Conservation (phyloP, 352 stramenopile genomes). For the Albugo laibachii region DNA sequence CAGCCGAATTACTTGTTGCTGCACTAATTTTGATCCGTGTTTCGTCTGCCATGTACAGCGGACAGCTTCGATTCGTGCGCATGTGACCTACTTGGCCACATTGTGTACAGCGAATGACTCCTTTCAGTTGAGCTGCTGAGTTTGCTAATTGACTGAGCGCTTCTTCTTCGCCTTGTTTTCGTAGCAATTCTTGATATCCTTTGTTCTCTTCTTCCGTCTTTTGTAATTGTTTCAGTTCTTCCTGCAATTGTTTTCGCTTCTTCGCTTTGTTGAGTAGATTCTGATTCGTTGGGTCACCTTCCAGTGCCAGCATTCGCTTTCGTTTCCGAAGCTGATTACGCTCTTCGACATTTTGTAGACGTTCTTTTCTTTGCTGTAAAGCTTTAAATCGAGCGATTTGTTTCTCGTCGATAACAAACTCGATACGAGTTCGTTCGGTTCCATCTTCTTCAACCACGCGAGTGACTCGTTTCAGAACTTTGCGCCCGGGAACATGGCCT, state of each 20-base stretch:
- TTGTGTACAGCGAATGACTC: constrained; percentile 57
- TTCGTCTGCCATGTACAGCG: constrained; percentile 62
- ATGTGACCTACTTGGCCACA: constrained; percentile 66
- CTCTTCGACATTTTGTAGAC: constrained; percentile 43
- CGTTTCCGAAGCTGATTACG: constrained; percentile 56
- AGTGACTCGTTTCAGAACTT: constrained; percentile 55
- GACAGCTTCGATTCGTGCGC: constrained; percentile 66
- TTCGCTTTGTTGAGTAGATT: constrained; percentile 55
- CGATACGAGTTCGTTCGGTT: constrained; percentile 47
- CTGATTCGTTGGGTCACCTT: constrained; percentile 26
- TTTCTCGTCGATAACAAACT: constrained; percentile 63
- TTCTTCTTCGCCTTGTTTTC: constrained; percentile 41
- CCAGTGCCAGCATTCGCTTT: constrained; percentile 52
- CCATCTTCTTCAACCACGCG: constrained; percentile 65
- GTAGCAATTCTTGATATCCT: constrained; percentile 64
- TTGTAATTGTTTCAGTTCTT: constrained; percentile 69
- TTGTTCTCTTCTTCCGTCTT: constrained; percentile 70
- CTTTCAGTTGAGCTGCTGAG: constrained; percentile 17
- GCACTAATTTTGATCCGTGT: constrained; percentile 10
- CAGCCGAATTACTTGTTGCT: too few relatives aligned
- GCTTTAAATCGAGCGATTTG: constrained; percentile 46
- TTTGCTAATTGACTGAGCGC: constrained; percentile 8
- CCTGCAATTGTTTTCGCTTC: constrained; percentile 61
- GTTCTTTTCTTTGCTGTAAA: constrained; percentile 59
- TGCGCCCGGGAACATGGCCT: constrained; percentile 9